A percentile compares a stretch with the other conserved stretches of the same genome.
phyloP scores from a whole-genome alignment of 345 rosid species.

The Populus ilicifolia region DNA sequence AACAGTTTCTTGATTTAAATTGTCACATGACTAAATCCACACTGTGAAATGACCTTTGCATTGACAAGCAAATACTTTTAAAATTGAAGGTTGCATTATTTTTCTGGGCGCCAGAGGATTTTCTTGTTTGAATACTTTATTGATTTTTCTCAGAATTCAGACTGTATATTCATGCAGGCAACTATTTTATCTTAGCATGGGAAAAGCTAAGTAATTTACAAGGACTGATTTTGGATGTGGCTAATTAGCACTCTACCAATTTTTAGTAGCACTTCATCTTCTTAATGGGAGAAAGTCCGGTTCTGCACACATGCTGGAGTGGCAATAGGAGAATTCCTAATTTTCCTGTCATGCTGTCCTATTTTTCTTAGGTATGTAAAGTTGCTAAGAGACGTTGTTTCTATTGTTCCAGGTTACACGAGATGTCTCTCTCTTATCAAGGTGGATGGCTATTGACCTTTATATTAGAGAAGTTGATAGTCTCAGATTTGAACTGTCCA shows the following conservation, averaged over 20 bases:
- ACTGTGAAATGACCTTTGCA: neutral
- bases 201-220: neutral
- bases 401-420: constrained; percentile 70
- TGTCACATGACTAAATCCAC: neutral
- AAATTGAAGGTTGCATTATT: constrained; percentile 2
- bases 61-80: neutral
- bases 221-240: neutral
- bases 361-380: constrained; percentile 8
- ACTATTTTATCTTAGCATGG: neutral
- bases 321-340: neutral
- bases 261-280: neutral
- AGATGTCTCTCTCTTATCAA: constrained; percentile 86
- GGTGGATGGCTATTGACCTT: constrained; percentile 97
- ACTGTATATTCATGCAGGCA: neutral
- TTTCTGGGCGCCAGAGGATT: neutral
- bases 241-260: neutral
- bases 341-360: neutral
- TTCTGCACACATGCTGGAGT: neutral
- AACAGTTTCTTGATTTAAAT: neutral
- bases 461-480: constrained; percentile 85
- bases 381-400: constrained; percentile 12
- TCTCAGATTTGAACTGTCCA: constrained; percentile 89
- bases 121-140: neutral
- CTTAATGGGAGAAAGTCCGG: neutral
- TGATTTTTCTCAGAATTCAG: neutral